These are phyloP conservation scores for Ganoderma sinense DNA, from an alignment of 1,284 basidiomycete species.

Conservation along the genomic window DNA sequence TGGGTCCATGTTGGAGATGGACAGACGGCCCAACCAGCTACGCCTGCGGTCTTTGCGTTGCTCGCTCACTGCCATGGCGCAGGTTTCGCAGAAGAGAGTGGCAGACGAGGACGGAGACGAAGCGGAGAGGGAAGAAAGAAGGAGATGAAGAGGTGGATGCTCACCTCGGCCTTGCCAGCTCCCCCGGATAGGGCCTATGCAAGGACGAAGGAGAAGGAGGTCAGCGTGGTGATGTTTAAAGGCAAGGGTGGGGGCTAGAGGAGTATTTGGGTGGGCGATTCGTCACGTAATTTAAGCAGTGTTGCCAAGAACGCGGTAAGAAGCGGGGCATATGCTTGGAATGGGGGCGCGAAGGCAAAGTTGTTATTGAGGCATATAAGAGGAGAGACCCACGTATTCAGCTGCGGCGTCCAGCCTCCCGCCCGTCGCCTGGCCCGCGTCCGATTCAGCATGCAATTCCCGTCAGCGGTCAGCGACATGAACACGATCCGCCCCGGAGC, in stretches of 20 bases:
- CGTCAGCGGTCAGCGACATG: not conserved
- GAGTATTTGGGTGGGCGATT: not conserved
- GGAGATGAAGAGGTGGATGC: slow-evolving; percentile 25
- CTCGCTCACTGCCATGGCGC: slow-evolving; percentile 35
- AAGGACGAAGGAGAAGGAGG: slow-evolving; percentile 24
- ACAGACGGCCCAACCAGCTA: slow-evolving; percentile 42
- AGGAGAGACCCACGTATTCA: slow-evolving; percentile 24
- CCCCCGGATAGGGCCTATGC: slow-evolving; percentile 37
- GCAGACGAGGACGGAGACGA: slow-evolving; percentile 14
- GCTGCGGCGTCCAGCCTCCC: slow-evolving; percentile 22
- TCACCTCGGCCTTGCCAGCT: slow-evolving; percentile 41
- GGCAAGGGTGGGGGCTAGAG: not conserved
- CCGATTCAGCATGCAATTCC: slow-evolving; percentile 4
- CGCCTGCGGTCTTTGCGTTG: slow-evolving; percentile 36
- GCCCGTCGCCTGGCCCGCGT: slow-evolving; percentile 19
- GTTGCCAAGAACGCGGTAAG: slow-evolving; percentile 27
- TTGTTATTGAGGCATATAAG: not conserved
- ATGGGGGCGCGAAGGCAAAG: not conserved
- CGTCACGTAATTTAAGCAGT: slow-evolving; percentile 24
- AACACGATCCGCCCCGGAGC: slow-evolving; percentile 6
- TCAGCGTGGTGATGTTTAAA: slow-evolving; percentile 7
- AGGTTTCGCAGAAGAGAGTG: slow-evolving; percentile 3
- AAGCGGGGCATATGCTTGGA: not conserved
- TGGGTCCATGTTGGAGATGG: slow-evolving; percentile 31
- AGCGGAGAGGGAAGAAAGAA: not conserved